Conservation (phyloP, 2,329 filamentous ascomycete species). For the Monosporascus sp. region DNA sequence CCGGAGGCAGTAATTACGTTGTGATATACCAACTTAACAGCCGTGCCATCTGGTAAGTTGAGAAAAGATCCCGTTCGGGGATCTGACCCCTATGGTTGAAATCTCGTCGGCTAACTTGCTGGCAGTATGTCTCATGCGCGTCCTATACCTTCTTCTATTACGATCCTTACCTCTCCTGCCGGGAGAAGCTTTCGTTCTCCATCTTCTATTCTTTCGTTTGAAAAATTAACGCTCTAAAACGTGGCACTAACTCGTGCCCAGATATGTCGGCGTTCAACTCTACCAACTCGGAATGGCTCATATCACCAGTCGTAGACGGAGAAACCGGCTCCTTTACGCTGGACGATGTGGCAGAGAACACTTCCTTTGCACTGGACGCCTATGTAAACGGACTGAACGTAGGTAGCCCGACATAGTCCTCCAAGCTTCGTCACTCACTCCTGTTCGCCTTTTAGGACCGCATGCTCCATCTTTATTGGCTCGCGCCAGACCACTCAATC, state of each 20-base stretch:
- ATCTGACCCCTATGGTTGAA: background rate
- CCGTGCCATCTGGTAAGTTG: conserved; percentile 11
- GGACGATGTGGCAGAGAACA: conserved; percentile 12
- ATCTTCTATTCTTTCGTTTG: background rate
- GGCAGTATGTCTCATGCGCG: background rate
- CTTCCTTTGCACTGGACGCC: conserved; percentile 14
- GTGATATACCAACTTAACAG: conserved; percentile 23
- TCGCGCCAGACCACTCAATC: background rate
- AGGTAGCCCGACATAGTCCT: background rate
- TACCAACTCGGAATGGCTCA: conserved; percentile 18
- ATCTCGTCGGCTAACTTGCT: background rate
- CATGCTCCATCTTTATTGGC: conserved; percentile 3
- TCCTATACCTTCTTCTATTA: background rate
- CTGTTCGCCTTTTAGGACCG: background rate
- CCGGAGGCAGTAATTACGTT: conserved; percentile 20
- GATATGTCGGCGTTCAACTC: conserved; percentile 24
- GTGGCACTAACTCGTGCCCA: background rate
- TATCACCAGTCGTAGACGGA: conserved; percentile 21
- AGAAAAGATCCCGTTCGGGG: background rate
- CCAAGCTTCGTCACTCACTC: background rate
- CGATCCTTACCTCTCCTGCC: too few species aligned
- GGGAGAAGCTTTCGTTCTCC: too few species aligned
- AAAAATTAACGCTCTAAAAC: background rate
- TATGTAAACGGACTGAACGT: background rate
- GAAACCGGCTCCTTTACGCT: conserved; percentile 12